Base-by-base conservation (phyloP, 345 rosid genomes). In the Brassica carinata region DNA sequence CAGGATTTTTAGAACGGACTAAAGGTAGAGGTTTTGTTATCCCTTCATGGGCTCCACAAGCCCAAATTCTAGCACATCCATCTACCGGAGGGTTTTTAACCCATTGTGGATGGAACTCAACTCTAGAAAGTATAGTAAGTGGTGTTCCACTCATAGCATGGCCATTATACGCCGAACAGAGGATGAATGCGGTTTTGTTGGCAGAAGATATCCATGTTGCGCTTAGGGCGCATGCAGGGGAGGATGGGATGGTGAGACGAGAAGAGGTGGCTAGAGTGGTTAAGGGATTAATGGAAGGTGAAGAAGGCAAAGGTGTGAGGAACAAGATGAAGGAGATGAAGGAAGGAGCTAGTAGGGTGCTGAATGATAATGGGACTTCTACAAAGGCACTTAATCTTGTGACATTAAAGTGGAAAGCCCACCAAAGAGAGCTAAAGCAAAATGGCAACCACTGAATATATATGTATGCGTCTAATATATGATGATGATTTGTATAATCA, bases 101-200 rank as follows among this genome's bases (percentile, higher is more conserved):
- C 5, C 98, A 96, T 13, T 93, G 98, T 2, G 97, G 99, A 0
- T 96, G 97, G 99, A 96, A 94, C 36, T 96, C 99, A 1, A 81
- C 85, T 4, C 87, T 94, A 0, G 97, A 94, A 67, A 90, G 98
- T 58, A 80, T 94, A 0, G 91, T 90, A 4, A 89, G 85, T 6
- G 99, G 97, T 0, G 89, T 96, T 11, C 98, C 98, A 0, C 68
- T 92, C n/a, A 91, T 96, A 40, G 94, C 88, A 0, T 94, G 99
- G 99, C 99, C 99, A 3, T 88, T 94, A 1, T 92, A 85, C 40
- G 99, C 97, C 0, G 98, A 96, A 71, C 99, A 96, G 51, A 91
- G 77, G 78, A 94, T 91, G 97, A 96, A 96, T 15, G 94, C 98
- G 0, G 76, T 81, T 5, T 84, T 87, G 85, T 66, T 96, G 33